Evolutionary conservation across 768 basidiomycete genomes (phyloP).

Genomic region (Pholiota conissans): DNA sequence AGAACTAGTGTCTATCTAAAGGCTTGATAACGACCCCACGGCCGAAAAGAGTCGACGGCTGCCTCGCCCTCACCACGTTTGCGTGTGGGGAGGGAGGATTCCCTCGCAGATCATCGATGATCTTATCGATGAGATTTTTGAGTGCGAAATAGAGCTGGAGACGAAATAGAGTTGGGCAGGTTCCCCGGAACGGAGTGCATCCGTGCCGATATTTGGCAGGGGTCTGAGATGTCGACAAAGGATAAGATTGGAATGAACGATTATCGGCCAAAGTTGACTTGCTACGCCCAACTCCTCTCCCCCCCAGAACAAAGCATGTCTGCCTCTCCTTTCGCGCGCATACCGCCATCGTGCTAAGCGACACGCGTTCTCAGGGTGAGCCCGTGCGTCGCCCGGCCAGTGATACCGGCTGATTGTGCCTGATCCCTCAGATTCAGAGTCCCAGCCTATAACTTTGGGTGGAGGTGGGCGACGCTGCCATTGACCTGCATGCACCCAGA

Average conservation of each 20-base stretch:
- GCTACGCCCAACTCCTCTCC: constrained; percentile 15
- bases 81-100: background rate
- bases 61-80: background rate
- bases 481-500: constrained; percentile 14
- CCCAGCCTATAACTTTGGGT: background rate
- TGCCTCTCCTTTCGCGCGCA: constrained; percentile 14
- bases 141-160: constrained; percentile 2
- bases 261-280: constrained; percentile 13
- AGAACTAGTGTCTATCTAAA: too few species aligned
- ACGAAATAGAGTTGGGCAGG: background rate
- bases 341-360: constrained; percentile 22
- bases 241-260: constrained; percentile 15
- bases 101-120: background rate
- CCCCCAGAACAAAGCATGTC: constrained; percentile 26
- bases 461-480: constrained; percentile 1
- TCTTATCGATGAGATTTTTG: background rate
- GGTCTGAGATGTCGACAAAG: constrained; percentile 2
- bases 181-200: constrained; percentile 3
- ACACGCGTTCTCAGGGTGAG: background rate
- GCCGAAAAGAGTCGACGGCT: too few species aligned
- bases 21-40: too few species aligned
- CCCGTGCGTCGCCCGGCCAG: background rate
- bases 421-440: constrained; percentile 19
- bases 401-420: constrained; percentile 25
- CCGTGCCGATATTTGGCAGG: constrained; percentile 9